phyloP scores from a whole-genome alignment of 2,329 filamentous ascomycete species.

The Talaromyces funiculosus region DNA sequence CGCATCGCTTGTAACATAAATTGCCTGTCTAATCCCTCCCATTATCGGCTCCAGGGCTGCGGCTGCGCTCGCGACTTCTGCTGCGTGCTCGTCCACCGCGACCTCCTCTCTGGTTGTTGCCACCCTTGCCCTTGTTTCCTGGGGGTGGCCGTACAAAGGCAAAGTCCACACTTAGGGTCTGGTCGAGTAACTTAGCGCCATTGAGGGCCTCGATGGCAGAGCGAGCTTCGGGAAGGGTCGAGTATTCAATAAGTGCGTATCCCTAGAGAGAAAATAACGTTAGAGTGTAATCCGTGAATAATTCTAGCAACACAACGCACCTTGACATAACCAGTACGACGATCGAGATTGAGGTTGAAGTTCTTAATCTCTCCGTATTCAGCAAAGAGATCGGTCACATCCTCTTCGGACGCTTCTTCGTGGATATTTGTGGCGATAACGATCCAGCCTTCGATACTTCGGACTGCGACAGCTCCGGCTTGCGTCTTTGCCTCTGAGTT shows the following conservation, averaged over 20 bases:
- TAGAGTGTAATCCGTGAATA: neutral
- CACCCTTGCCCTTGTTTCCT: slow-evolving; percentile 39
- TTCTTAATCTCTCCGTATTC: slow-evolving; percentile 65
- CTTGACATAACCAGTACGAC: slow-evolving; percentile 63
- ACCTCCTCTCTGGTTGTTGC: slow-evolving; percentile 36
- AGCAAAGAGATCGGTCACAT: slow-evolving; percentile 60
- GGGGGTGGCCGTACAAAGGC: slow-evolving; percentile 60
- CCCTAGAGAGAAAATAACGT: slow-evolving; percentile 41
- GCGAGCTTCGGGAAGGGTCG: slow-evolving; percentile 58
- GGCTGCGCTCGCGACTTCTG: slow-evolving; percentile 42
- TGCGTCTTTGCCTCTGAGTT: slow-evolving; percentile 40
- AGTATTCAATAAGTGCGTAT: slow-evolving; percentile 62
- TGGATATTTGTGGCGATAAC: slow-evolving; percentile 64
- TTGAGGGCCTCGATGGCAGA: slow-evolving; percentile 59
- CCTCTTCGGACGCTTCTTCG: slow-evolving; percentile 63
- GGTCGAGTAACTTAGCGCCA: slow-evolving; percentile 57
- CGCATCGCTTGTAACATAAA: neutral
- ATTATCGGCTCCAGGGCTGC: slow-evolving; percentile 35
- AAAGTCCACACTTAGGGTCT: slow-evolving; percentile 60
- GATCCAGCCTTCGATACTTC: slow-evolving; percentile 65
- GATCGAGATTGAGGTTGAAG: slow-evolving; percentile 60
- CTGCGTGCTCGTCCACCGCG: slow-evolving; percentile 37
- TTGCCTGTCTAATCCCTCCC: slow-evolving; percentile 22
- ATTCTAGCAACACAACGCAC: slow-evolving; percentile 33
- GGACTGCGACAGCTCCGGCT: slow-evolving; percentile 51